Conservation (phyloP, 768 basidiomycete species). For the Amanita inopinata region DNA sequence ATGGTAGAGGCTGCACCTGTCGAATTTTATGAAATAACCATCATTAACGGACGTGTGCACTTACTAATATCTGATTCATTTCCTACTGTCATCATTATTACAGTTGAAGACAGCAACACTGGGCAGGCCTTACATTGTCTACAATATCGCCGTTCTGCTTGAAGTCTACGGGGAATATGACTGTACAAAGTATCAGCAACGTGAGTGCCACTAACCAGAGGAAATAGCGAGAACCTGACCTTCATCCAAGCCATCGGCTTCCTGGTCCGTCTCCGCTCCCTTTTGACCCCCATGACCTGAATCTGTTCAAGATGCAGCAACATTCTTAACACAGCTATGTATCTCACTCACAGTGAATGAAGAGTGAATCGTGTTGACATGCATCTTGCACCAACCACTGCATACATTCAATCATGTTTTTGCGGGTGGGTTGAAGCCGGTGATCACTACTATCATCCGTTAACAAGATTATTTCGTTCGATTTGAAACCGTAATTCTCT, state of each 20-base stretch:
- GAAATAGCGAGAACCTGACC: constrained; percentile 24
- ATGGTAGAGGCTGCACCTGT: constrained; percentile 35
- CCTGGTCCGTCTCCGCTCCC: constrained; percentile 66
- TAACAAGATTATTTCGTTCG: constrained; percentile 60
- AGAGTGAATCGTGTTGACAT: constrained; percentile 59
- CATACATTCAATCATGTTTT: constrained; percentile 42
- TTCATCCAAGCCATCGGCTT: constrained; percentile 75
- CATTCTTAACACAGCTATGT: not conserved
- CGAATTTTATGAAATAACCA: not conserved
- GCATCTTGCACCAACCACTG: constrained; percentile 61
- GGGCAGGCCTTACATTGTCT: constrained; percentile 41
- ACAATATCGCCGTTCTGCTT: constrained; percentile 67
- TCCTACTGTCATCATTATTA: constrained; percentile 22
- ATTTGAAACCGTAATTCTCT: constrained; percentile 39
- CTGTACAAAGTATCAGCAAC: constrained; percentile 24
- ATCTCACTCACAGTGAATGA: constrained; percentile 55
- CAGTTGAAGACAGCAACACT: not conserved
- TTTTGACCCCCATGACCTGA: constrained; percentile 97
- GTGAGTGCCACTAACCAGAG: not conserved
- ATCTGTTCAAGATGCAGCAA: constrained; percentile 30
- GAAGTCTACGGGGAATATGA: constrained; percentile 87
- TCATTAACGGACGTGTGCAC: not conserved
- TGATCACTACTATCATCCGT: constrained; percentile 46
- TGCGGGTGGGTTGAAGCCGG: constrained; percentile 32
- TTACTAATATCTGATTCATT: constrained; percentile 41